Conservation (phyloP, 1,139 yeast species). For the Magnusiomyces magnusii region DNA sequence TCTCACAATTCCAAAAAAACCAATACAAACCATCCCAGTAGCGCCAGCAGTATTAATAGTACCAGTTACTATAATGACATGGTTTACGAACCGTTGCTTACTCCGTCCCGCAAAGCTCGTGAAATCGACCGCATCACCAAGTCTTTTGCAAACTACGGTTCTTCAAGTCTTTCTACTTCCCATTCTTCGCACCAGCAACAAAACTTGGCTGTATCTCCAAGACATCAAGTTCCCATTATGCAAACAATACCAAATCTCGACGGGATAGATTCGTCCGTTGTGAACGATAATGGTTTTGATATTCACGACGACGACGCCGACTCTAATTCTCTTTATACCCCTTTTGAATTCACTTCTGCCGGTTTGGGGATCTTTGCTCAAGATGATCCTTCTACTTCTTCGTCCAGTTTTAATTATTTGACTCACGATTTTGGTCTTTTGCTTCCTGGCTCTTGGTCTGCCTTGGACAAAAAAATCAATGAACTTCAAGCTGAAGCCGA, state of each 20-base stretch:
- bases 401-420: constrained; percentile 42
- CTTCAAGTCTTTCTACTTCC: neutral
- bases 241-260: neutral
- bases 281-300: neutral
- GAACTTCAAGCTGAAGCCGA: constrained; percentile 36
- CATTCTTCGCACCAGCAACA: neutral
- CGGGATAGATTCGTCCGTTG: neutral
- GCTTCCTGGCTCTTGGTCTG: constrained; percentile 40
- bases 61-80: neutral
- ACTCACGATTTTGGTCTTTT: constrained; percentile 43
- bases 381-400: constrained; percentile 41
- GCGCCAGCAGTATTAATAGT: neutral
- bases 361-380: constrained; percentile 46
- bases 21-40: neutral
- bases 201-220: neutral
- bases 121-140: neutral
- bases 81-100: neutral
- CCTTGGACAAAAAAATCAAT: constrained; percentile 24
- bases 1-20: neutral
- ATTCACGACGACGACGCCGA: neutral
- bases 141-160: neutral
- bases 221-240: neutral
- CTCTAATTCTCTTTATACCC: neutral
- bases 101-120: neutral
- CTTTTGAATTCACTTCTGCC: constrained; percentile 8